These are phyloP conservation scores for Plasmodium berghei DNA, from an alignment of 169 alveolate species.

Conservation along the genomic window DNA sequence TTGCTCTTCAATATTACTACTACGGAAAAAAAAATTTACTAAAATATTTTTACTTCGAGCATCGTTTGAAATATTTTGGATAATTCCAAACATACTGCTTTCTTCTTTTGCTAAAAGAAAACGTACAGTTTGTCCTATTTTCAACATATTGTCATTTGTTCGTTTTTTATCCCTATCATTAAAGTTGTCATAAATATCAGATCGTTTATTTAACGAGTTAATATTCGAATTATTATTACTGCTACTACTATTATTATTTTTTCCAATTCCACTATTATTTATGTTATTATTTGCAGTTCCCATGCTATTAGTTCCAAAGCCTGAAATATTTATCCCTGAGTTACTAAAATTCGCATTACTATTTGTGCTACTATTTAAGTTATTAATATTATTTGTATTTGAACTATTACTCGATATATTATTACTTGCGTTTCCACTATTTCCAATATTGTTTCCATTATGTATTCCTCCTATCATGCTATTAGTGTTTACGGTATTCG, in stretches of 20 bases:
- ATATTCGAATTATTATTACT: slow-evolving; percentile 6
- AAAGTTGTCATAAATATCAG: slow-evolving; percentile 27
- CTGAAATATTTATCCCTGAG: neutral
- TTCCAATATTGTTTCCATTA: neutral
- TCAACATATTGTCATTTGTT: neutral
- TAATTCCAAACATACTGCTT: slow-evolving; percentile 78
- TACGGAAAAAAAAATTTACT: slow-evolving; percentile 53
- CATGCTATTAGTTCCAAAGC: neutral
- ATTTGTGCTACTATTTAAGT: slow-evolving; percentile 9
- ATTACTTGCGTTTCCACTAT: slow-evolving; percentile 6
- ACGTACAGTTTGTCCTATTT: slow-evolving; percentile 74
- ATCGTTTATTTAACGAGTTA: slow-evolving; percentile 11
- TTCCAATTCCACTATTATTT: neutral
- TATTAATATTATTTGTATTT: neutral
- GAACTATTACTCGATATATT: slow-evolving; percentile 1
- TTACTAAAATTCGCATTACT: neutral
- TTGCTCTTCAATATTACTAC: slow-evolving; percentile 58
- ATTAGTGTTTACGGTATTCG: too few relatives aligned
- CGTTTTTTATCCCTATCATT: slow-evolving; percentile 38
- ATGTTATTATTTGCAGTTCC: neutral
- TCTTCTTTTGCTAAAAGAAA: slow-evolving; percentile 76
- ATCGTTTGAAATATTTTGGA: slow-evolving; percentile 73
- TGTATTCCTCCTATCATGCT: too few relatives aligned
- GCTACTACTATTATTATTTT: neutral
- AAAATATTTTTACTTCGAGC: slow-evolving; percentile 53